Base-by-base conservation (phyloP, 2,329 filamentous ascomycete genomes). In the Reticulascus tulasneorum region DNA sequence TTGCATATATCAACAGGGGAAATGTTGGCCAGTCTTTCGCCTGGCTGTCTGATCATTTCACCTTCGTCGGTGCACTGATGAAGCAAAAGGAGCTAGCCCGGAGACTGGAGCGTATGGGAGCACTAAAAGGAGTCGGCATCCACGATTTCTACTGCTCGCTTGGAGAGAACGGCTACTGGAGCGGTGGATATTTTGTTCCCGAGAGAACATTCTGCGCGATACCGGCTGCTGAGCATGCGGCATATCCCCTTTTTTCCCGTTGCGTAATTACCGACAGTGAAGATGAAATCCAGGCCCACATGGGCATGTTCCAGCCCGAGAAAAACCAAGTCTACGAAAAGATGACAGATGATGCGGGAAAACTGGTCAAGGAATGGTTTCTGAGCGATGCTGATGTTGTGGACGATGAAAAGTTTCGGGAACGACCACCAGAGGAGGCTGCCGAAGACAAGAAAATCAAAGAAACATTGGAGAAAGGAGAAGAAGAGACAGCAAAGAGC, bases 191-290 rank as follows among this genome's bases (percentile, higher is more conserved):
- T 60, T 81, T 69, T 53, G 72, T 77, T 0, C 74, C 74, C 0
- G 78, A 89, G 48, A 68, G 89, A 25, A 94, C 87, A 0, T 94
- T 94, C 51, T 91, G 86, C 54, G 82, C 84, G 5, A 62, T 90
- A 17, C 83, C 81, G 0, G 62, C 69, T 12, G 67, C 69, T 16
- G 67, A 69, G 5, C 63, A 73, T 33, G 44, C 50, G 8, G 64
- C 63, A 0, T 54, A 56, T 29, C 36, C 49, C 1, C 46, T 74
- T 11, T 75, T 75, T 38, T 69, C 71, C 23, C 69, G 76, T 12
- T 57, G 60, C 24, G 72, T 83, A 21, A 84, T 93, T 52, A 73
- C 78, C 28, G 76, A 74, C 29, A 77, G 75, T 1, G 65, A 67
- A 2, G 84, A 88, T 46, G 87, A 94, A 60, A 75, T 86, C 2